Percentiles rank a stretch among this genome's conserved stretches.
Evolutionary conservation across 192 early-diverging fungal genomes (phyloP).

Genomic region (Coemansia sp.): DNA sequence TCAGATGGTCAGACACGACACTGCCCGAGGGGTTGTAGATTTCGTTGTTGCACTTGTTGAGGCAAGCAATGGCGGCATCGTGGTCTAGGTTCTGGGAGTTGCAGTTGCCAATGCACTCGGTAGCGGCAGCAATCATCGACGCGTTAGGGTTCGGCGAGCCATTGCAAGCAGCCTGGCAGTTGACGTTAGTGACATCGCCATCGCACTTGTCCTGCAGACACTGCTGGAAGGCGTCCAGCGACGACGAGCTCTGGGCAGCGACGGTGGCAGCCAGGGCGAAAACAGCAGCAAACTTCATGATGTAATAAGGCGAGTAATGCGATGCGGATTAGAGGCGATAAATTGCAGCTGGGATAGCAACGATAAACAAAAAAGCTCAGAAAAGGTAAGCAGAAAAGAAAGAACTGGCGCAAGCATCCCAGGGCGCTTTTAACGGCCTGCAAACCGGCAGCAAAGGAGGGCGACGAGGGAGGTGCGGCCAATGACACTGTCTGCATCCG

Average conservation of each 20-base stretch:
- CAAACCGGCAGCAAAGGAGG: background rate
- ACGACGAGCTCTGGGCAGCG: conserved; percentile 27
- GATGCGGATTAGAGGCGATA: background rate
- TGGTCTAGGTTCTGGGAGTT: conserved; percentile 12
- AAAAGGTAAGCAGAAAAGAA: background rate
- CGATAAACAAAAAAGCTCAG: background rate
- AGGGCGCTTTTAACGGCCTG: conserved; percentile 1
- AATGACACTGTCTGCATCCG: background rate
- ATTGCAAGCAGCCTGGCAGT: conserved; percentile 51
- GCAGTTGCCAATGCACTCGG: conserved; percentile 43
- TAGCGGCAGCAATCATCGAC: conserved; percentile 43
- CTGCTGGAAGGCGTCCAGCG: conserved; percentile 30
- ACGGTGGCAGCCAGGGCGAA: conserved; percentile 26
- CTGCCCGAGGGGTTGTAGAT: conserved; percentile 43
- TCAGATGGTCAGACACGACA: conserved; percentile 34
- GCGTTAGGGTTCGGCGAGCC: conserved; percentile 46
- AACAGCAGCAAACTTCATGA: conserved; percentile 48
- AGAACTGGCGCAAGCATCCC: background rate
- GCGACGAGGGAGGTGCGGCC: background rate
- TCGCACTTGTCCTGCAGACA: conserved; percentile 42
- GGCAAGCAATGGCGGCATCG: conserved; percentile 37
- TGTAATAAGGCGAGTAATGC: background rate
- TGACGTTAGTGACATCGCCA: conserved; percentile 20
- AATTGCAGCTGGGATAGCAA: background rate
- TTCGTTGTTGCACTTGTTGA: conserved; percentile 34